Evolutionary conservation across 257 asterid species (phyloP).

Genomic region (Paraleonurus japonicus): DNA sequence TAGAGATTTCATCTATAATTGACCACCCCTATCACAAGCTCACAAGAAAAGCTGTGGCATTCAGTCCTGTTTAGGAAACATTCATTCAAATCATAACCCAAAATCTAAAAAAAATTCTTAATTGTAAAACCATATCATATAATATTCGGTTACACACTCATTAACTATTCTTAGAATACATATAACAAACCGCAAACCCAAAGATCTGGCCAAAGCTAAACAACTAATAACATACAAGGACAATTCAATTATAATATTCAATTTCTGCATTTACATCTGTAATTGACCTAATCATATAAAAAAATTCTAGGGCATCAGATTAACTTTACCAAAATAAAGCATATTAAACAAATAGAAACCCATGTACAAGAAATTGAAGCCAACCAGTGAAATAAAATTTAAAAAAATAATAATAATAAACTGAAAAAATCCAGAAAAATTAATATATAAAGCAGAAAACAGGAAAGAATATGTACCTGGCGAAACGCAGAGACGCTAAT

Average conservation of each 20-base stretch:
- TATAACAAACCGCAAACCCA: constrained; percentile 16
- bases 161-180: background rate
- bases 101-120: background rate
- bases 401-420: background rate
- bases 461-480: constrained; percentile 33
- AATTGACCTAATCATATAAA: constrained; percentile 17
- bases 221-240: constrained; percentile 22
- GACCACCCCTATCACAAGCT: constrained; percentile 27
- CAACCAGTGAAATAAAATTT: background rate
- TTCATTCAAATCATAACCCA: constrained; percentile 25
- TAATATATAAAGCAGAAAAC: background rate
- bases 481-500: constrained; percentile 20
- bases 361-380: background rate
- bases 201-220: constrained; percentile 31
- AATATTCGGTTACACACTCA: constrained; percentile 11
- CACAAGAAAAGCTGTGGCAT: constrained; percentile 13
- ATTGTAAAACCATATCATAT: constrained; percentile 9
- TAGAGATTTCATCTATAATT: background rate
- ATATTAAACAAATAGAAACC: constrained; percentile 17
- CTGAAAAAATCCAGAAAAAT: background rate
- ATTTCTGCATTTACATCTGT: constrained; percentile 22
- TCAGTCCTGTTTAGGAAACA: constrained; percentile 30
- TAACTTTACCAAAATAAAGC: background rate
- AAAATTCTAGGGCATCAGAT: constrained; percentile 10
- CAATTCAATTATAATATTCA: constrained; percentile 18